These are phyloP conservation scores for Rugosomyces carneus DNA, from an alignment of 1,284 basidiomycete species.

Conservation along the genomic window DNA sequence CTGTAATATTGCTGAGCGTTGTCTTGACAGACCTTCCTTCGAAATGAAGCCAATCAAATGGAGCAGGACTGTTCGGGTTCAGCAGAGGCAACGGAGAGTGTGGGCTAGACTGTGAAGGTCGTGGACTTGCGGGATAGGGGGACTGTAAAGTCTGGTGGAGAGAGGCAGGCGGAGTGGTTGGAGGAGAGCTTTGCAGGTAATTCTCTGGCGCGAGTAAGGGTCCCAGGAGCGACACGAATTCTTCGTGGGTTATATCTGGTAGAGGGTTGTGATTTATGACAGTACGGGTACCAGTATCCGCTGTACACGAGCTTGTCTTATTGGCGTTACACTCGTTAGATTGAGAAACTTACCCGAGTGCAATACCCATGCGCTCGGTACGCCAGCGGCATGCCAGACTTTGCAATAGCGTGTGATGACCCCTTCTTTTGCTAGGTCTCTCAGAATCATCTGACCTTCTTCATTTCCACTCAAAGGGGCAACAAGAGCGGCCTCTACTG, in stretches of 20 bases:
- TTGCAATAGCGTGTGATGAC: conserved; percentile 70
- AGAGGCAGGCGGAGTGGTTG: conserved; percentile 20
- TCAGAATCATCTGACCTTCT: conserved; percentile 56
- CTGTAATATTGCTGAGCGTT: conserved; percentile 68
- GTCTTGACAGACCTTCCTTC: conserved; percentile 72
- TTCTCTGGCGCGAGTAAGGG: conserved; percentile 76
- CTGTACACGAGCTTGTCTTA: conserved; percentile 28
- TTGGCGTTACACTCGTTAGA: background rate
- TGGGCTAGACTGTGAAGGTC: conserved; percentile 29
- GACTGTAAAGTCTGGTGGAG: conserved; percentile 23
- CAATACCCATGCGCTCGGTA: conserved; percentile 77
- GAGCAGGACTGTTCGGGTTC: conserved; percentile 56
- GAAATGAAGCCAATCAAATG: conserved; percentile 80
- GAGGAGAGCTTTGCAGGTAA: conserved; percentile 35
- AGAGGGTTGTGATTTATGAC: conserved; percentile 81
- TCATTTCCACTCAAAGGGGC: conserved; percentile 67
- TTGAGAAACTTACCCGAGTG: conserved; percentile 47
- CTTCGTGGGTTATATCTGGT: conserved; percentile 77
- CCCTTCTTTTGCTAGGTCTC: conserved; percentile 60
- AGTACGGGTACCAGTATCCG: conserved; percentile 52
- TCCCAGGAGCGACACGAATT: conserved; percentile 71
- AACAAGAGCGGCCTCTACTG: conserved; percentile 61
- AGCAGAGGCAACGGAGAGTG: conserved; percentile 25
- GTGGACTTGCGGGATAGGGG: conserved; percentile 31
- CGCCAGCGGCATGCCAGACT: conserved; percentile 60